A percentile compares a stretch with the other conserved stretches of the same genome.
phyloP scores from a whole-genome alignment of 495 filamentous ascomycete species.

The Parathielavia hyrcaniae region DNA sequence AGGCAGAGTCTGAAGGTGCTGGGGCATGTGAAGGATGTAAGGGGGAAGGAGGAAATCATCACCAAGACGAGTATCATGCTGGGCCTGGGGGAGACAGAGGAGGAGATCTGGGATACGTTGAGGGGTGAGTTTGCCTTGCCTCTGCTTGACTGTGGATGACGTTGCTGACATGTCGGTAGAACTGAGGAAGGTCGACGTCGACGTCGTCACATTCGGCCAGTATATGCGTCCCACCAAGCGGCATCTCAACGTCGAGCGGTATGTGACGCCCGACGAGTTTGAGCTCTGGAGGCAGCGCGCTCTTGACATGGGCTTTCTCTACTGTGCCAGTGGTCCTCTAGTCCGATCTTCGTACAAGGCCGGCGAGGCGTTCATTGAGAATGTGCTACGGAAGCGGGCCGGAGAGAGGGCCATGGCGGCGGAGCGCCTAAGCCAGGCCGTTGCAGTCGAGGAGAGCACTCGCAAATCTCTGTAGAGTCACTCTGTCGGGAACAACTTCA shows the following conservation, averaged over 20 bases:
- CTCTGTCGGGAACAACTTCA: slow-evolving; percentile 2
- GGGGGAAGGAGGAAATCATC: slow-evolving; percentile 59
- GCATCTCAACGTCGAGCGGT: slow-evolving; percentile 92
- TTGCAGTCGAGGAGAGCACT: slow-evolving; percentile 23
- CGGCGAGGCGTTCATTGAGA: slow-evolving; percentile 97
- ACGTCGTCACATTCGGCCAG: slow-evolving; percentile 96
- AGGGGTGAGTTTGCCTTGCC: slow-evolving; percentile 43
- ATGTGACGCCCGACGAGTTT: slow-evolving; percentile 83
- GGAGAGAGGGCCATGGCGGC: slow-evolving; percentile 36
- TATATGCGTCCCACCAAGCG: slow-evolving; percentile 99
- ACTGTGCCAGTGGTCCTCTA: slow-evolving; percentile 87
- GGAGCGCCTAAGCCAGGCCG: slow-evolving; percentile 20
- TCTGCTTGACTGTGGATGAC: neutral
- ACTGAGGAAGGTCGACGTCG: slow-evolving; percentile 70
- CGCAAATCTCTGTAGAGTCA: slow-evolving; percentile 18
- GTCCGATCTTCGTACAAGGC: slow-evolving; percentile 95
- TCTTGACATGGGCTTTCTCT: slow-evolving; percentile 91
- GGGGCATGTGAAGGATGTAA: slow-evolving; percentile 69
- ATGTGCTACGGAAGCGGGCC: slow-evolving; percentile 84
- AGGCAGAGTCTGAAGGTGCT: slow-evolving; percentile 77
- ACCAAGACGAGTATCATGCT: slow-evolving; percentile 98
- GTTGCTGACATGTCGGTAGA: slow-evolving; percentile 40
- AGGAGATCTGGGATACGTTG: slow-evolving; percentile 77
- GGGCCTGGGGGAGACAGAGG: slow-evolving; percentile 84
- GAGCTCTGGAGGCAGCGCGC: slow-evolving; percentile 87